These are phyloP conservation scores for Aspergillus oerlinghausenensis DNA, from an alignment of 2,329 filamentous ascomycete species.

Conservation along the genomic window DNA sequence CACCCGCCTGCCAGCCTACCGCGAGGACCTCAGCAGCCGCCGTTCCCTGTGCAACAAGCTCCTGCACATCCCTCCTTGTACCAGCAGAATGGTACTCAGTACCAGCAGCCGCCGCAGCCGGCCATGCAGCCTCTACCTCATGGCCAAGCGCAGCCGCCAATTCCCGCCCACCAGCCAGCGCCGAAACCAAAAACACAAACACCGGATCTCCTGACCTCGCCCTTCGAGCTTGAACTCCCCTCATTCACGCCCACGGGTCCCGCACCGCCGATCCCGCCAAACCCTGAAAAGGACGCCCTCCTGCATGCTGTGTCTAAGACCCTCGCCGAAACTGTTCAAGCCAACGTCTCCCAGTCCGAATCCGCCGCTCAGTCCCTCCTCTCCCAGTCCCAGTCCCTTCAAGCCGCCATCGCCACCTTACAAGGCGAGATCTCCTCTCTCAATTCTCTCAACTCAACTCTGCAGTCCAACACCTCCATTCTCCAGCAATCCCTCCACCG, in stretches of 20 bases:
- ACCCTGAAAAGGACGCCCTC: slow-evolving; percentile 90
- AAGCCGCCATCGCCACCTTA: slow-evolving; percentile 62
- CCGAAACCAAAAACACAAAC: slow-evolving; percentile 33
- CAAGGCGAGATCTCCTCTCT: slow-evolving; percentile 70
- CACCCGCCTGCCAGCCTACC: slow-evolving; percentile 3
- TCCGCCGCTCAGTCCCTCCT: slow-evolving; percentile 69
- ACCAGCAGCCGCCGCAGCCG: slow-evolving; percentile 26
- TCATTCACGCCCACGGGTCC: slow-evolving; percentile 42
- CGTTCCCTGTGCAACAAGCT: slow-evolving; percentile 16
- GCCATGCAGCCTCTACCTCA: slow-evolving; percentile 15
- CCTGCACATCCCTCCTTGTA: slow-evolving; percentile 19
- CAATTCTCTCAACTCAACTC: slow-evolving; percentile 62
- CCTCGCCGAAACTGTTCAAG: slow-evolving; percentile 64
- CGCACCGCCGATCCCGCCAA: slow-evolving; percentile 85
- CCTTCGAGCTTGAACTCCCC: slow-evolving; percentile 56
- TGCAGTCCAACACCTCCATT: slow-evolving; percentile 73
- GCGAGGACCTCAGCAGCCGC: slow-evolving; percentile 18
- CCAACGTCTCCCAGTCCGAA: slow-evolving; percentile 66
- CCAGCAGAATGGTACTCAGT: slow-evolving; percentile 18
- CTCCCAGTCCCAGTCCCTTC: slow-evolving; percentile 74
- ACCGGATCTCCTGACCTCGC: slow-evolving; percentile 58
- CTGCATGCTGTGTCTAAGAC: slow-evolving; percentile 69
- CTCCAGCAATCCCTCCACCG: slow-evolving; percentile 71
- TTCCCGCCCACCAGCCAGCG: slow-evolving; percentile 13
- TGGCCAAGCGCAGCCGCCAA: slow-evolving; percentile 20